phyloP scores from a whole-genome alignment of 1,139 yeast species.

The Diutina scorzettiae region DNA sequence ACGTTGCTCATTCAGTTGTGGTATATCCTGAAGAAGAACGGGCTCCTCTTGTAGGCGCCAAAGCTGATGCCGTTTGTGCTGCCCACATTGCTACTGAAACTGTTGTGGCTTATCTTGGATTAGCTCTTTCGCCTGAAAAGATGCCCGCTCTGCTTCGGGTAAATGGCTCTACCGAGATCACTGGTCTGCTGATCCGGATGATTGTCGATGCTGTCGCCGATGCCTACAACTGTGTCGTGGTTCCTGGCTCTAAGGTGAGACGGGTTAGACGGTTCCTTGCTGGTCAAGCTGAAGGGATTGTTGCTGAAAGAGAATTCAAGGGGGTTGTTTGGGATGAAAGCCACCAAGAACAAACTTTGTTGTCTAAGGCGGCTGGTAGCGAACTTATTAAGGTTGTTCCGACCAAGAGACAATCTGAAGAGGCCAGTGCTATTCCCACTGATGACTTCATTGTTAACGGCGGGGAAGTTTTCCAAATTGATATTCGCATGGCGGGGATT shows the following conservation, averaged over 20 bases:
- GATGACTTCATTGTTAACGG: conserved; percentile 62
- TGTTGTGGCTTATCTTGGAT: conserved; percentile 60
- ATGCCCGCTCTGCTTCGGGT: conserved; percentile 33
- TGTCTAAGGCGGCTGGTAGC: conserved; percentile 27
- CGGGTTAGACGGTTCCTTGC: conserved; percentile 86
- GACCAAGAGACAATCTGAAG: conserved; percentile 10
- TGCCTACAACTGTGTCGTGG: conserved; percentile 69
- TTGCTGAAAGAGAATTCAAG: conserved; percentile 83
- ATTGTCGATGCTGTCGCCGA: conserved; percentile 76
- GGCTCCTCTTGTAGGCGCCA: conserved; percentile 61
- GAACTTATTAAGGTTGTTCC: conserved; percentile 17
- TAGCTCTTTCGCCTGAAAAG: conserved; percentile 65
- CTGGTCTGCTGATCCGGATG: conserved; percentile 57
- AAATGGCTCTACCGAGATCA: conserved; percentile 26
- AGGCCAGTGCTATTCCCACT: conserved; percentile 48
- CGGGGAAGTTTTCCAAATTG: conserved; percentile 83
- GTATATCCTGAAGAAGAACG: conserved; percentile 51
- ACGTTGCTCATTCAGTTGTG: conserved; percentile 75
- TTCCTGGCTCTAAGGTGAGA: conserved; percentile 88
- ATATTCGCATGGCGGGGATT: conserved; percentile 69
- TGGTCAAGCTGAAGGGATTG: conserved; percentile 87
- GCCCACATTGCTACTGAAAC: conserved; percentile 83
- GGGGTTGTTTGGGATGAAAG: conserved; percentile 88
- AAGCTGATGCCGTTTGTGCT: conserved; percentile 87
- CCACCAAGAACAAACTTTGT: conserved; percentile 56